phyloP scores from a whole-genome alignment of 371 early-diverging fungal species.

The Enterocytospora artemiae region DNA sequence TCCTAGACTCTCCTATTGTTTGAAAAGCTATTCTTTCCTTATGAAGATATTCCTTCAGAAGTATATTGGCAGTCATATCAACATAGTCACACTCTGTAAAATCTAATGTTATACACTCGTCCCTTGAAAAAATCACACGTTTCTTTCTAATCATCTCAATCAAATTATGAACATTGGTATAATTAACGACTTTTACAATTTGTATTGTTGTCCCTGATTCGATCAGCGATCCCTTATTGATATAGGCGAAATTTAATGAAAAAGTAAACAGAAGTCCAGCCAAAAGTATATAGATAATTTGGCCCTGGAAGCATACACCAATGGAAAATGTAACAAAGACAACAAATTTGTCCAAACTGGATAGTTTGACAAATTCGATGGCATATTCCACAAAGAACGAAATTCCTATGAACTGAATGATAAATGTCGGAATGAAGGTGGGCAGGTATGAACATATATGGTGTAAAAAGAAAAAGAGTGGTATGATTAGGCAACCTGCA shows the following conservation, averaged over 20 bases:
- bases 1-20: not conserved
- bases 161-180: not conserved
- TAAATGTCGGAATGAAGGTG: not conserved
- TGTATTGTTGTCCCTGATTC: not conserved
- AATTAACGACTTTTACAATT: not conserved
- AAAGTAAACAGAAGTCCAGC: too few species aligned
- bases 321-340: too few species aligned
- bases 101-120: not conserved
- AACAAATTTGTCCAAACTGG: too few species aligned
- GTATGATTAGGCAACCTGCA: not conserved
- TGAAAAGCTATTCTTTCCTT: not conserved
- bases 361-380: too few species aligned
- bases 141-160: not conserved
- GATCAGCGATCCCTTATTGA: too few species aligned
- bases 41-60: not conserved
- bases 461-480: not conserved
- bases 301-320: too few species aligned
- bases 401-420: constrained; percentile 1
- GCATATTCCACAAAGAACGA: not conserved
- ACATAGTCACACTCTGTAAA: not conserved
- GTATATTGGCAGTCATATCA: not conserved
- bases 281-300: too few species aligned
- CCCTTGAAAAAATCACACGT: not conserved
- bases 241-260: too few species aligned
- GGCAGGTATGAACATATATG: not conserved